Evolutionary conservation across 805 yeast species (phyloP).

Genomic region (Saturnispora mendoncae): DNA sequence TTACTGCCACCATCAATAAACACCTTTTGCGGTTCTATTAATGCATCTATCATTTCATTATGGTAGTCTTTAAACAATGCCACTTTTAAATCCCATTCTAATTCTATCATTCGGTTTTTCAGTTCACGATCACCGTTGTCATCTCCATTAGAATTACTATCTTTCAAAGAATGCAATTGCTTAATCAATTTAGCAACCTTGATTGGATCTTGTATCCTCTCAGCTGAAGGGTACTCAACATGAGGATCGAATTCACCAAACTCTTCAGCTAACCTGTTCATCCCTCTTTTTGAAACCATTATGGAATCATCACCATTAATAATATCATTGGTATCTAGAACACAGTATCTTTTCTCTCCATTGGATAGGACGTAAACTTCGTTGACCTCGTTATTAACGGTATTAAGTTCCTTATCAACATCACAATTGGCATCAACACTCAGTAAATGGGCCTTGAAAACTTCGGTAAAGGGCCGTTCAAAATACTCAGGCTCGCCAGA

Average conservation of each 20-base stretch:
- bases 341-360: background rate
- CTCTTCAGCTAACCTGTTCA: background rate
- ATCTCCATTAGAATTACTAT: background rate
- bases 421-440: background rate
- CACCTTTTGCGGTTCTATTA: background rate
- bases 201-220: background rate
- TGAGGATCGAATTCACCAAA: background rate
- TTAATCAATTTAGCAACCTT: background rate
- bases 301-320: background rate
- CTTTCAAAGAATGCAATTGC: background rate
- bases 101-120: background rate
- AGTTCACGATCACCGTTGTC: background rate
- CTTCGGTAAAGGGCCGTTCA: background rate
- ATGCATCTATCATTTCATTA: constrained; percentile 4
- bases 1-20: too few species aligned
- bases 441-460: background rate
- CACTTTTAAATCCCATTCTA: constrained; percentile 3
- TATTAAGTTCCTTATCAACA: background rate
- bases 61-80: constrained; percentile 3
- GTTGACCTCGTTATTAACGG: background rate
- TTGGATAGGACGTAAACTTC: constrained; percentile 4
- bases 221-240: background rate
- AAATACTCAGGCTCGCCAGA: background rate
- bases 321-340: constrained; percentile 1
- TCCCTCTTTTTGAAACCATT: background rate